Evolutionary conservation across 495 filamentous ascomycete species (phyloP).

Genomic region (Penicillium simplicissimum): DNA sequence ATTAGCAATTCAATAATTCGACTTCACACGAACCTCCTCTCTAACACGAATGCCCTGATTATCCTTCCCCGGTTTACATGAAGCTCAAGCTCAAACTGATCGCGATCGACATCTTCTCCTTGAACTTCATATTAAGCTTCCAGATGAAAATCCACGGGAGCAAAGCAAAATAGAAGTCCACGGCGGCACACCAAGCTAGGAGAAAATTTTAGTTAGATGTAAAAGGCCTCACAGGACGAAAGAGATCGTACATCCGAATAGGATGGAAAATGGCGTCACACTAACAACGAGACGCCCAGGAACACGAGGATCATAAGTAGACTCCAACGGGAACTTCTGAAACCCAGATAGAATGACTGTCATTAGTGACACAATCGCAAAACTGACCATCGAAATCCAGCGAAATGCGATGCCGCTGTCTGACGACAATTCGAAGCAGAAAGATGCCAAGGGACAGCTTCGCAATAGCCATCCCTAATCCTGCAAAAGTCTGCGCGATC

Average conservation of each 20-base stretch:
- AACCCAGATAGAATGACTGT: constrained; percentile 22
- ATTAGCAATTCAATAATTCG: neutral
- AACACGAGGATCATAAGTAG: constrained; percentile 25
- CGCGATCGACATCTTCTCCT: constrained; percentile 28
- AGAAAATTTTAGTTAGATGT: neutral
- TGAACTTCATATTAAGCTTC: constrained; percentile 27
- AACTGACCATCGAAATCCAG: constrained; percentile 23
- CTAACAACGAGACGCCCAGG: constrained; percentile 14
- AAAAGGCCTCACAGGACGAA: neutral
- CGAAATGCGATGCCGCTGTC: constrained; percentile 26
- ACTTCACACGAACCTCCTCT: neutral
- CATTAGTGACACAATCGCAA: constrained; percentile 17
- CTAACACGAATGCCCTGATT: neutral
- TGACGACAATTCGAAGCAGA: constrained; percentile 24
- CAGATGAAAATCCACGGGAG: constrained; percentile 30
- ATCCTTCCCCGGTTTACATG: constrained; percentile 8
- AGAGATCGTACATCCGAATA: constrained; percentile 15
- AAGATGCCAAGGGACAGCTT: constrained; percentile 27
- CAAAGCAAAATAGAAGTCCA: constrained; percentile 28
- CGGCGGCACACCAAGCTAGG: constrained; percentile 25
- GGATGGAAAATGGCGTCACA: constrained; percentile 20
- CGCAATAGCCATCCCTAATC: constrained; percentile 27
- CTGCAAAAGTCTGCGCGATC: constrained; percentile 26
- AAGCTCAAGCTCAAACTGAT: constrained; percentile 27
- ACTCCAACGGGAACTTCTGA: constrained; percentile 15